Evolutionary conservation across 176 grass and related monocot species (phyloP).

Genomic region (Oryza officinalis): DNA sequence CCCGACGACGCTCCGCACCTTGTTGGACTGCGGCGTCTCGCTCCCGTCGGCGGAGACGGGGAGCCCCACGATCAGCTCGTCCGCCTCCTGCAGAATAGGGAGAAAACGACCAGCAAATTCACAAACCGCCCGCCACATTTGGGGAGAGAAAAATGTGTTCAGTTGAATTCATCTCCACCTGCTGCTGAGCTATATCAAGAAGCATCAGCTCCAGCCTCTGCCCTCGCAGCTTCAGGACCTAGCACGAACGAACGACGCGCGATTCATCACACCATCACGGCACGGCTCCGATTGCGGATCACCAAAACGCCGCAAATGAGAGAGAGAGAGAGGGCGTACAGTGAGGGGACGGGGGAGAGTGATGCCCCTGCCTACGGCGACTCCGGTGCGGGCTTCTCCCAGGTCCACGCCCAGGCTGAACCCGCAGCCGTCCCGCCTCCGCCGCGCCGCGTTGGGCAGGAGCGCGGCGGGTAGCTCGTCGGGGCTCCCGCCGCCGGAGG

Average conservation of each 20-base stretch:
- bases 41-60: constrained; percentile 57
- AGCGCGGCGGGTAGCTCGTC: constrained; percentile 40
- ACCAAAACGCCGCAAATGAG: not conserved
- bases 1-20: constrained; percentile 72
- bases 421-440: constrained; percentile 56
- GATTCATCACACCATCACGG: not conserved
- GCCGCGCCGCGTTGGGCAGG: constrained; percentile 68
- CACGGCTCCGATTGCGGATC: not conserved
- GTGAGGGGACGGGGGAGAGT: constrained; percentile 67
- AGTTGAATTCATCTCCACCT: constrained; percentile 33
- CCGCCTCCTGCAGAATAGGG: constrained; percentile 34
- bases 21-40: constrained; percentile 78
- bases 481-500: not conserved
- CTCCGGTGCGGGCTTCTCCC: constrained; percentile 57
- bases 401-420: constrained; percentile 90
- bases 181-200: constrained; percentile 60
- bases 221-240: constrained; percentile 71
- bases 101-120: not conserved
- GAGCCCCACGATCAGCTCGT: constrained; percentile 71
- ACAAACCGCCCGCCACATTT: not conserved
- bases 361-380: constrained; percentile 68
- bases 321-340: constrained; percentile 32
- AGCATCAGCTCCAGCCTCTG: constrained; percentile 75
- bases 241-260: not conserved
- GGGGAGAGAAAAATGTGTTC: not conserved